Percentiles rank a stretch among this genome's conserved stretches.
Evolutionary conservation across 345 rosid genomes (phyloP).

Genomic region (Gossypium longicalyx): DNA sequence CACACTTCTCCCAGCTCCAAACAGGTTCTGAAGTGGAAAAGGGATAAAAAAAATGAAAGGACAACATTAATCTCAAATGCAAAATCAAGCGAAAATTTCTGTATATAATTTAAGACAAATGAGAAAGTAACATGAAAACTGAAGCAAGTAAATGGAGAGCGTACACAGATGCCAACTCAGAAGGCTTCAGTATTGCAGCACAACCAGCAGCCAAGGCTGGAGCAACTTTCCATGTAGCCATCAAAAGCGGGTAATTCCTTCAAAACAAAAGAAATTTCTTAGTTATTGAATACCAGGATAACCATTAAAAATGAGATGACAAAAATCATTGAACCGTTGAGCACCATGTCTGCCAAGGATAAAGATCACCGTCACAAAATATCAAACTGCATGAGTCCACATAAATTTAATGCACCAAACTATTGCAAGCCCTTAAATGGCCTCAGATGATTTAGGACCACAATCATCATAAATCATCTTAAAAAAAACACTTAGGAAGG

Average conservation of each 20-base stretch:
- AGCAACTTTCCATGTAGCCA: conserved; percentile 98
- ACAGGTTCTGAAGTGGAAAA: conserved; percentile 57
- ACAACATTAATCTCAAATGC: not conserved
- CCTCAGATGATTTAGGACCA: not conserved
- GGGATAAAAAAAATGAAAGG: not conserved
- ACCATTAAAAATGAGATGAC: not conserved
- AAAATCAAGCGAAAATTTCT: not conserved
- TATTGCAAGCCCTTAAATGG: not conserved
- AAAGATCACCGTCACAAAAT: not conserved
- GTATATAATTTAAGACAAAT: not conserved
- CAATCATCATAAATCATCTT: not conserved
- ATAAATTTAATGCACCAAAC: not conserved
- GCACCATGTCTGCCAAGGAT: conserved; percentile 1
- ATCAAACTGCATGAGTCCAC: not conserved
- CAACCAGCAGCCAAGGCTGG: conserved; percentile 99
- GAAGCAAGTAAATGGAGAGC: conserved; percentile 26
- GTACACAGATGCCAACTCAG: conserved; percentile 83
- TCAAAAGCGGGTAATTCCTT: conserved; percentile 95
- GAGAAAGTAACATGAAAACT: conserved; percentile 6
- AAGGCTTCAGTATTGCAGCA: conserved; percentile 79
- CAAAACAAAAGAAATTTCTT: conserved; percentile 22
- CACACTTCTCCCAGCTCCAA: conserved; percentile 95
- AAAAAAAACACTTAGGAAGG: not conserved
- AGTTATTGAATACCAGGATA: not conserved
- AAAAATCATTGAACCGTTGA: not conserved